These are phyloP conservation scores for Fusarium stilboides DNA, from an alignment of 2,329 filamentous ascomycete genomes.

Conservation along the genomic window DNA sequence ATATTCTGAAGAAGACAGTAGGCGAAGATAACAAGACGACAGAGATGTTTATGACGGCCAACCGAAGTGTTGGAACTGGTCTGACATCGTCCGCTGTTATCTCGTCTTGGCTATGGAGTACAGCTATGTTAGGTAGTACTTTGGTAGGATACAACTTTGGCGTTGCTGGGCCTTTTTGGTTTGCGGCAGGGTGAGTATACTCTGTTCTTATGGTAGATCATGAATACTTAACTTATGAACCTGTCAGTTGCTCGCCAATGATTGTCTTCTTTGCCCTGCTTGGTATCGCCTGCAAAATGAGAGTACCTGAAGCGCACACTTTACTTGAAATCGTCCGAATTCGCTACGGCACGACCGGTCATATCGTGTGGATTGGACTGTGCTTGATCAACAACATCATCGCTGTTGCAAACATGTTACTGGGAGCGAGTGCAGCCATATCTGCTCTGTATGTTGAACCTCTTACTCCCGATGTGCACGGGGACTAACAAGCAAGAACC, in stretches of 20 bases:
- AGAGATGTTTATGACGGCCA: slow-evolving; percentile 71
- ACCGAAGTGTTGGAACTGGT: slow-evolving; percentile 65
- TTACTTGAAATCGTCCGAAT: slow-evolving; percentile 68
- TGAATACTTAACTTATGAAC: rapidly evolving
- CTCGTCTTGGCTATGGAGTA: slow-evolving; percentile 70
- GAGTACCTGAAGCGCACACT: slow-evolving; percentile 69
- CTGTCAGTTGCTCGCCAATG: slow-evolving; percentile 62
- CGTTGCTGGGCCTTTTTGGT: slow-evolving; percentile 71
- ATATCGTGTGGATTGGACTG: slow-evolving; percentile 67
- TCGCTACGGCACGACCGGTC: slow-evolving; percentile 63
- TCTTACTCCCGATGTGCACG: rapidly evolving
- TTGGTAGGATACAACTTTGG: slow-evolving; percentile 69
- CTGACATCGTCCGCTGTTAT: slow-evolving; percentile 68
- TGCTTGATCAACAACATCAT: slow-evolving; percentile 70
- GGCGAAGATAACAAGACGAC: slow-evolving; percentile 68
- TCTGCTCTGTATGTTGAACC: slow-evolving; percentile 51
- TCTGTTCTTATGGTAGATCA: rapidly evolving
- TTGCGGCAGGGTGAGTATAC: slow-evolving; percentile 61
- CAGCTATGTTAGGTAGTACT: slow-evolving; percentile 65
- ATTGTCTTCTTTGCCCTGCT: slow-evolving; percentile 69
- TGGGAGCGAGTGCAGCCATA: slow-evolving; percentile 57
- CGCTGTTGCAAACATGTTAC: slow-evolving; percentile 67
- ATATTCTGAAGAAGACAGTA: slow-evolving; percentile 62
- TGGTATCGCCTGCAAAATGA: slow-evolving; percentile 66
- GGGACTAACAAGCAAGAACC: slow-evolving; percentile 50